Conservation (phyloP, 1,284 basidiomycete genomes). For the Hypsizygus ulmarius region DNA sequence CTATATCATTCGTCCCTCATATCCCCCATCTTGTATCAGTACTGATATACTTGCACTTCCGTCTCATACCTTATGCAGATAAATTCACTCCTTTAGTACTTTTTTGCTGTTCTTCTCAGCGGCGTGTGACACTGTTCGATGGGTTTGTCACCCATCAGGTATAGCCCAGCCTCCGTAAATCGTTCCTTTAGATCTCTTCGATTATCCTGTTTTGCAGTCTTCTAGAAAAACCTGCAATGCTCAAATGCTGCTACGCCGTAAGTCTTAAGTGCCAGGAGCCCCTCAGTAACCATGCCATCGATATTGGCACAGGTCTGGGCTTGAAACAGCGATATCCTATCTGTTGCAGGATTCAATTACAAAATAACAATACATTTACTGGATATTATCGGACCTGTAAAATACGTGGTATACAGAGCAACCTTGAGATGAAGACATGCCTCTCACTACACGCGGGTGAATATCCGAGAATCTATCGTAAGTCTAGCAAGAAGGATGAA, state of each 20-base stretch:
- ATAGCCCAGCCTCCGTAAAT: too few relatives aligned
- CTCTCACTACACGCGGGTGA: slow-evolving; percentile 38
- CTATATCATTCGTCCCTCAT: slow-evolving; percentile 1
- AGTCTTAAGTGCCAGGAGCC: too few relatives aligned
- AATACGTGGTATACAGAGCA: not conserved
- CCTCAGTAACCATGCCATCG: not conserved
- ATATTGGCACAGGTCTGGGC: not conserved
- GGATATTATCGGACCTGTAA: not conserved
- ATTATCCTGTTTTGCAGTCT: too few relatives aligned
- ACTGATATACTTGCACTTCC: slow-evolving; percentile 9
- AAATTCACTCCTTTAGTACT: slow-evolving; percentile 8
- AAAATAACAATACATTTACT: slow-evolving; percentile 9
- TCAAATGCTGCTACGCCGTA: too few relatives aligned
- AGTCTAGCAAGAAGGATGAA: slow-evolving; percentile 50
- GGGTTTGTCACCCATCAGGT: not conserved
- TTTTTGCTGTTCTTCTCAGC: not conserved
- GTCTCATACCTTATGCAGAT: slow-evolving; percentile 7
- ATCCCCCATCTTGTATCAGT: slow-evolving; percentile 12
- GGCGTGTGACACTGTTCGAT: not conserved
- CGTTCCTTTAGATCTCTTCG: too few relatives aligned
- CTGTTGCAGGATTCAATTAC: not conserved
- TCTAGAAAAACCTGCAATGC: too few relatives aligned
- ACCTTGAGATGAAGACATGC: not conserved
- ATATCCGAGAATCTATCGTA: slow-evolving; percentile 39
- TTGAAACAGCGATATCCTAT: not conserved